phyloP scores from a whole-genome alignment of 2,329 filamentous ascomycete genomes.

The Clarireedia sp. region DNA sequence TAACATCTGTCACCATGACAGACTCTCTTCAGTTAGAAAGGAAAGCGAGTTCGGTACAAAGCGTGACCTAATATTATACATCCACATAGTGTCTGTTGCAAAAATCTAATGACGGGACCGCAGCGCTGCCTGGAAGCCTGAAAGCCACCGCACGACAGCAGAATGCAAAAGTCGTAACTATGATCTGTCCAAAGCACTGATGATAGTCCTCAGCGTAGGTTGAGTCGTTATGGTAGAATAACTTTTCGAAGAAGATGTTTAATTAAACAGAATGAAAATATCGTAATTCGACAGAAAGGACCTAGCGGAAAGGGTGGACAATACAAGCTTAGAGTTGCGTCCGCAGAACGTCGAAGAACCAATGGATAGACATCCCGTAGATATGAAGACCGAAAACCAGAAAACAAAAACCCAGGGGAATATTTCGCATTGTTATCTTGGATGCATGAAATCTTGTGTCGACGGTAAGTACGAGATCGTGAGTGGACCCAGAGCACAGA shows the following conservation, averaged over 20 bases:
- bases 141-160: conserved; percentile 19
- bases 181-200: conserved; percentile 53
- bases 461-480: conserved; percentile 23
- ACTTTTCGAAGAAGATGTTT: conserved; percentile 30
- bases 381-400: conserved; percentile 29
- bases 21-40: conserved; percentile 13
- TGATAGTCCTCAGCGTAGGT: conserved; percentile 46
- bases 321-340: conserved; percentile 26
- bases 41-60: conserved; percentile 13
- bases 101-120: conserved; percentile 20
- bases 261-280: conserved; percentile 28
- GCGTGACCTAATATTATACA: conserved; percentile 21
- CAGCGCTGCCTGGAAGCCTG: conserved; percentile 18
- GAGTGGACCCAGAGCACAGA: conserved; percentile 22
- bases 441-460: conserved; percentile 26
- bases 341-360: conserved; percentile 26
- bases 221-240: conserved; percentile 42
- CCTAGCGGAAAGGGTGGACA: conserved; percentile 17
- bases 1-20: conserved; percentile 17
- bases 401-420: conserved; percentile 24
- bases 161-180: conserved; percentile 50
- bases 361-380: conserved; percentile 27
- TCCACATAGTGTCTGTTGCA: conserved; percentile 19
- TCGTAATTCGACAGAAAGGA: conserved; percentile 20
- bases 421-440: conserved; percentile 28